Percentiles rank a stretch among this genome's conserved stretches.
These are phyloP conservation scores for Omphalea diandra DNA, from an alignment of 441 rosid species.

Conservation along the genomic window DNA sequence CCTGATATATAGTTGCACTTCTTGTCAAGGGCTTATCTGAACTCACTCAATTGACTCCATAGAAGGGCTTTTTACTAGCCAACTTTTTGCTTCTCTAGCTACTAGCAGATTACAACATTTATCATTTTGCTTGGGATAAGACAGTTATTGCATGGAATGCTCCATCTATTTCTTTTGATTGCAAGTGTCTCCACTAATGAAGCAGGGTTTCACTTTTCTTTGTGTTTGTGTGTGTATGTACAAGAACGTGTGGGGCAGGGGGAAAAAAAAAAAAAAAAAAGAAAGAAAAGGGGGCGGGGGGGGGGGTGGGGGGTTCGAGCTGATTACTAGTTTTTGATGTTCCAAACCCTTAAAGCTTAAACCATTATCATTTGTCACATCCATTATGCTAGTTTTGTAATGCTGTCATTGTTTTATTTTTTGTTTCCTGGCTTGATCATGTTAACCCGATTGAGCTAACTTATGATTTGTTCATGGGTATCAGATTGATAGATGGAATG, in stretches of 20 bases:
- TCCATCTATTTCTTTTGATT: background rate
- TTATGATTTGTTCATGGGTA: conserved; percentile 5
- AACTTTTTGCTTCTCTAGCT: background rate
- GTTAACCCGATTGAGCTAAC: conserved; percentile 7
- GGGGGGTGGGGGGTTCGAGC: no score
- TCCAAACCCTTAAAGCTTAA: background rate
- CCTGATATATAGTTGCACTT: background rate
- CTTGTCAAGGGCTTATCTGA: background rate
- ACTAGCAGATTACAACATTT: background rate
- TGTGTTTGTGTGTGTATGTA: background rate
- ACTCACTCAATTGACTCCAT: background rate
- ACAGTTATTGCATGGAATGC: background rate
- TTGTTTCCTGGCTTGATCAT: background rate
- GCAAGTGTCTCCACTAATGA: background rate
- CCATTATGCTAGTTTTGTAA: background rate
- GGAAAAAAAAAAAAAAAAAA: no score
- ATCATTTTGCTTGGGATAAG: background rate
- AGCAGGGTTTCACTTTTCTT: background rate
- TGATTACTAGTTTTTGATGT: background rate
- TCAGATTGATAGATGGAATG: conserved; percentile 89
- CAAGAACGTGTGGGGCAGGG: no score
- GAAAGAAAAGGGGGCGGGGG: no score
- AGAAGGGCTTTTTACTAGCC: background rate
- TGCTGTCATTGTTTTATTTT: background rate
- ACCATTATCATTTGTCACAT: background rate